These are phyloP conservation scores for Oenanthe javanica DNA, from an alignment of 140 eudicot genomes.

Conservation along the genomic window DNA sequence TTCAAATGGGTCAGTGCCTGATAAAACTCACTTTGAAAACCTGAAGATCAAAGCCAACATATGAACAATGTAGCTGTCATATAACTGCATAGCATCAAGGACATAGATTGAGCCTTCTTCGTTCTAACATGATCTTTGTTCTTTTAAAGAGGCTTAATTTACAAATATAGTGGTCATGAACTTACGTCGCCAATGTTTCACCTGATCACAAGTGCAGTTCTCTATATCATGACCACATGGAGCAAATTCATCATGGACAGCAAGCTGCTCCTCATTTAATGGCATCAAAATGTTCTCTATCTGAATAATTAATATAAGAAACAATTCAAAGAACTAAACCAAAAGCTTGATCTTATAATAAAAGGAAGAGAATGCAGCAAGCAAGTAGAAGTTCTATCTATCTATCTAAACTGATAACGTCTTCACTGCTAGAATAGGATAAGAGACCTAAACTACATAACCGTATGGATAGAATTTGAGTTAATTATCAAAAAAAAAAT, in stretches of 20 bases:
- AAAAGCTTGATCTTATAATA: background rate
- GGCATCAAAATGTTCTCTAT: background rate
- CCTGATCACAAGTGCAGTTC: conserved; percentile 13
- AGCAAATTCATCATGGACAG: background rate
- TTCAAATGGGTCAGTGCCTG: background rate
- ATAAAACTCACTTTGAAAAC: background rate
- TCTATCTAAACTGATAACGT: background rate
- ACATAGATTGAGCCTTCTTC: background rate
- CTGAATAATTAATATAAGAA: background rate
- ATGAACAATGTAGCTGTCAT: background rate
- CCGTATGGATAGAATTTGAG: background rate
- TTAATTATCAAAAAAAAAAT: no score
- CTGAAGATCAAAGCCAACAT: background rate
- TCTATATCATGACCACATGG: background rate
- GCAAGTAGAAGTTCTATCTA: background rate
- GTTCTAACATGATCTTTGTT: background rate
- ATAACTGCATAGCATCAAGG: background rate
- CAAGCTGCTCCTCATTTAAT: background rate
- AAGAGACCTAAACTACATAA: background rate
- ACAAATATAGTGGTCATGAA: background rate
- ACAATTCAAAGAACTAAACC: background rate
- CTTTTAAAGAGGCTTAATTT: no score
- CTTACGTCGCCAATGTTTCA: conserved; percentile 1
- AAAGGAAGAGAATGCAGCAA: background rate
- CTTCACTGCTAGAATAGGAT: background rate